These are phyloP conservation scores for Allomyces arbusculus DNA, from an alignment of 192 early-diverging fungal species.

Conservation along the genomic window DNA sequence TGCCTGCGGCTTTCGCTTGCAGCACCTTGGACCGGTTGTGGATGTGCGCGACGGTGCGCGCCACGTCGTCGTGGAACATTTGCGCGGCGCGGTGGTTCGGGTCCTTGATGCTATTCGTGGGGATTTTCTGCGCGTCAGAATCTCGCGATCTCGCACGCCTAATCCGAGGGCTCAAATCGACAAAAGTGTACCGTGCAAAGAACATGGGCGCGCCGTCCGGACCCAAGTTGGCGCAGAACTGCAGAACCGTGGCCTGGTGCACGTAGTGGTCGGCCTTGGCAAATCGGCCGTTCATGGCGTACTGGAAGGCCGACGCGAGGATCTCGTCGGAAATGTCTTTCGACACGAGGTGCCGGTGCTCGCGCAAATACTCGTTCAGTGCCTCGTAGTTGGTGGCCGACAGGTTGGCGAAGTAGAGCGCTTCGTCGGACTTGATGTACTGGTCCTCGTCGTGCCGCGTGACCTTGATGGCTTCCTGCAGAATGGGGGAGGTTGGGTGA, in stretches of 20 bases:
- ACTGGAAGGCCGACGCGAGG: constrained; percentile 60
- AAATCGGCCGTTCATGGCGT: constrained; percentile 49
- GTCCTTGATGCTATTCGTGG: constrained; percentile 18
- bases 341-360: constrained; percentile 45
- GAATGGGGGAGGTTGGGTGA: background rate
- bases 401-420: constrained; percentile 33
- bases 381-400: constrained; percentile 26
- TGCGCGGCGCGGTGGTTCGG: constrained; percentile 33
- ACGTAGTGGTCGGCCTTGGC: constrained; percentile 52
- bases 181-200: constrained; percentile 37
- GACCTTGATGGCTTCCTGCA: background rate
- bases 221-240: constrained; percentile 68
- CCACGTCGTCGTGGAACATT: constrained; percentile 74
- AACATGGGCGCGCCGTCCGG: constrained; percentile 65
- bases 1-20: constrained; percentile 23
- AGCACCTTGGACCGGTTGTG: constrained; percentile 44
- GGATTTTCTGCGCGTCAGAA: constrained; percentile 14
- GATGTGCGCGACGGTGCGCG: constrained; percentile 64
- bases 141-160: background rate
- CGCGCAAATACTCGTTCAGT: constrained; percentile 39
- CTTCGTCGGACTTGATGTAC: constrained; percentile 26
- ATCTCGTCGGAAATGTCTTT: constrained; percentile 61
- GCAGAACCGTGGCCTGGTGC: constrained; percentile 57
- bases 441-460: constrained; percentile 31
- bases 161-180: background rate